Percentiles rank a stretch among this genome's conserved stretches.
These are phyloP conservation scores for Penicillium digitatum DNA, from an alignment of 2,329 filamentous ascomycete species.

Conservation along the genomic window DNA sequence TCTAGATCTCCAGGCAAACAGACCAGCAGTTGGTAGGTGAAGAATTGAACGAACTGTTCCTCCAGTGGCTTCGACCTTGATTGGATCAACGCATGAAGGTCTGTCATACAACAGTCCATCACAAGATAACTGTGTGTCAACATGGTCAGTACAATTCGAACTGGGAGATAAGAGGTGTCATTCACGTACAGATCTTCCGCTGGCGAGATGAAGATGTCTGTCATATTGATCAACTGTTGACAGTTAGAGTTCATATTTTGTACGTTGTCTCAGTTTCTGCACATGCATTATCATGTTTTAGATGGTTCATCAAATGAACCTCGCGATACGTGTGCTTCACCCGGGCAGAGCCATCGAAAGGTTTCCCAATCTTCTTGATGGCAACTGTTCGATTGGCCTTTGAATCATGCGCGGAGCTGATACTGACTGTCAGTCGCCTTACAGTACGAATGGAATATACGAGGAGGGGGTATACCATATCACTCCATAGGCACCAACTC, in stretches of 20 bases:
- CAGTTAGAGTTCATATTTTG: background rate
- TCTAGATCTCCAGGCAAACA: background rate
- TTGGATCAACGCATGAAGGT: constrained; percentile 5
- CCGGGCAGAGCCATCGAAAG: background rate
- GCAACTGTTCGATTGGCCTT: background rate
- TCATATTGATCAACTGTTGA: constrained; percentile 4
- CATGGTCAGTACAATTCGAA: background rate
- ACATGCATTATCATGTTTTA: constrained; percentile 13
- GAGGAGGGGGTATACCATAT: constrained; percentile 1
- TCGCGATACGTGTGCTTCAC: constrained; percentile 10
- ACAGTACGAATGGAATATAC: background rate
- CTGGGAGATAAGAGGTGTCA: too few relatives aligned
- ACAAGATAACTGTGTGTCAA: constrained; percentile 1
- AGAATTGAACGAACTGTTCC: constrained; percentile 3
- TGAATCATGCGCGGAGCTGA: constrained; percentile 2
- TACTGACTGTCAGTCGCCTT: background rate
- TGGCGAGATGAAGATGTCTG: constrained; percentile 8
- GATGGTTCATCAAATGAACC: background rate
- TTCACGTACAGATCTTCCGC: constrained; percentile 4
- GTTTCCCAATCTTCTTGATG: constrained; percentile 4
- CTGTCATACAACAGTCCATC: constrained; percentile 5
- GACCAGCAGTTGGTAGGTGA: constrained; percentile 11
- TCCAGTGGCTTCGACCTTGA: background rate
- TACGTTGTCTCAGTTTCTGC: background rate
- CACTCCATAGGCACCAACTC: background rate